Conservation (phyloP, 73 alveolate species). For the Paramecium tetraurelia region DNA sequence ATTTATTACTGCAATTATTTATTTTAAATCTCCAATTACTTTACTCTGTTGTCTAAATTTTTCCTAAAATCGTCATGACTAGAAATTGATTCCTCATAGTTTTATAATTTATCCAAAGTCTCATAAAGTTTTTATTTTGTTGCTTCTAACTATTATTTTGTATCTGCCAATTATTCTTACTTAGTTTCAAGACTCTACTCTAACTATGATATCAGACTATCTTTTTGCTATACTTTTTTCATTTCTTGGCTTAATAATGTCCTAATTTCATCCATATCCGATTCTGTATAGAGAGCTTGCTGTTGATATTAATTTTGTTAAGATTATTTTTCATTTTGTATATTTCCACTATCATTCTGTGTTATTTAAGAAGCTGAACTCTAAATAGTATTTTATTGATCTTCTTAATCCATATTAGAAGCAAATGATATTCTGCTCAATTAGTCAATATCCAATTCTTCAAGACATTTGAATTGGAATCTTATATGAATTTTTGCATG, state of each 20-base stretch:
- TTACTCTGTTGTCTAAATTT: background rate
- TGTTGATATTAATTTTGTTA: background rate
- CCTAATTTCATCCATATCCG: background rate
- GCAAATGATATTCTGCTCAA: background rate
- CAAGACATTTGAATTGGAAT: background rate
- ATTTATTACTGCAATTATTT: background rate
- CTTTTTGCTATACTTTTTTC: background rate
- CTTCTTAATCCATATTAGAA: background rate
- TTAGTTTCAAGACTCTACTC: background rate
- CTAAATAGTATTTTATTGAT: background rate
- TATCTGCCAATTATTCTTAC: background rate
- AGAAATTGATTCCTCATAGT: background rate
- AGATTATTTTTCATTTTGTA: background rate
- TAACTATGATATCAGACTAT: background rate
- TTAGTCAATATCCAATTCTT: conserved; percentile 21
- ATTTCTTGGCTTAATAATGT: background rate
- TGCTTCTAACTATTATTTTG: background rate
- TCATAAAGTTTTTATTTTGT: background rate
- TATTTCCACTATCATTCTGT: background rate
- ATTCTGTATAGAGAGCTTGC: background rate
- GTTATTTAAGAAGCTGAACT: background rate
- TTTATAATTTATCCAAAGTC: conserved; percentile 3
- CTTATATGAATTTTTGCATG: background rate
- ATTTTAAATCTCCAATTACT: background rate
- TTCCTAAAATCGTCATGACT: background rate